These are phyloP conservation scores for Asterionellopsis glacialis DNA, from an alignment of 108 stramenopile genomes.

Conservation along the genomic window DNA sequence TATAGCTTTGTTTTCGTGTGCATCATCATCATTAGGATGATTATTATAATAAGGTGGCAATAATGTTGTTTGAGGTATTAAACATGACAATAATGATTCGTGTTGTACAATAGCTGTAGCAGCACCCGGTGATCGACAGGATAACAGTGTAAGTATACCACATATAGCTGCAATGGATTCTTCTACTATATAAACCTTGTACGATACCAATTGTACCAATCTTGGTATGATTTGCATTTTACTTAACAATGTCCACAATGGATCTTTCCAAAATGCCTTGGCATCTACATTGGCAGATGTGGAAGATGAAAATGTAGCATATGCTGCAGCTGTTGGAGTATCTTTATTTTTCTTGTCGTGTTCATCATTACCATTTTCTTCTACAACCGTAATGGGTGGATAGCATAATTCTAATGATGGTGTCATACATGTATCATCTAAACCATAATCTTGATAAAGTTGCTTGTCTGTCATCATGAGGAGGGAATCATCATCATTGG, in stretches of 20 bases:
- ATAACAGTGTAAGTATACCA: slow-evolving; percentile 72
- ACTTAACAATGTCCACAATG: slow-evolving; percentile 81
- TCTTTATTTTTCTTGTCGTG: background rate
- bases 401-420: slow-evolving; percentile 45
- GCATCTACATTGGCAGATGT: slow-evolving; percentile 69
- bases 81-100: slow-evolving; percentile 38
- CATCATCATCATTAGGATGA: background rate
- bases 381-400: slow-evolving; percentile 27
- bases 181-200: slow-evolving; percentile 4
- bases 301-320: slow-evolving; percentile 68
- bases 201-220: slow-evolving; percentile 48
- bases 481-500: no score
- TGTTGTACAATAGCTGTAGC: slow-evolving; percentile 77
- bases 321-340: slow-evolving; percentile 31
- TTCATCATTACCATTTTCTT: slow-evolving; percentile 1
- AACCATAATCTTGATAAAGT: slow-evolving; percentile 30
- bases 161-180: slow-evolving; percentile 48
- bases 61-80: slow-evolving; percentile 11
- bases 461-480: no score
- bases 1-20: slow-evolving; percentile 11
- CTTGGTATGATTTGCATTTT: slow-evolving; percentile 83
- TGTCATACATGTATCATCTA: slow-evolving; percentile 74
- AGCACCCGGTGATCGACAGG: slow-evolving; percentile 75
- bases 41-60: background rate
- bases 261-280: slow-evolving; percentile 73